phyloP scores from a whole-genome alignment of 164 flowering plant species.

The Liquidambar formosana region DNA sequence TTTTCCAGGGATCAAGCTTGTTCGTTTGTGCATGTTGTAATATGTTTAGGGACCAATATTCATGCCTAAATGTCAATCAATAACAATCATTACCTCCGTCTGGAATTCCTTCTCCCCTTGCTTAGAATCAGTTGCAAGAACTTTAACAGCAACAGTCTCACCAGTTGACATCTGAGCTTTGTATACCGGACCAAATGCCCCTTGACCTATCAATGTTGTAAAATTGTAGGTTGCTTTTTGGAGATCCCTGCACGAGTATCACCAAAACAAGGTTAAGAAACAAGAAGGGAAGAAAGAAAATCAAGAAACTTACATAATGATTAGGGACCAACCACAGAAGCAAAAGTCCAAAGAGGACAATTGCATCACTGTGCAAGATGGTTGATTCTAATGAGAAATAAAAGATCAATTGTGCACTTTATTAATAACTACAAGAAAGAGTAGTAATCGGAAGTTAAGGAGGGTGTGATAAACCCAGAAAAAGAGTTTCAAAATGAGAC shows the following conservation, averaged over 20 bases:
- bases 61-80: neutral
- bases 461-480: neutral
- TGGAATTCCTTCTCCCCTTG: conserved; percentile 97
- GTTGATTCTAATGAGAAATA: neutral
- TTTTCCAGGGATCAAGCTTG: neutral
- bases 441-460: neutral
- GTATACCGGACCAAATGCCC: conserved; percentile 97
- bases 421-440: neutral
- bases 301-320: neutral
- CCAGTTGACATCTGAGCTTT: conserved; percentile 93
- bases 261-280: neutral
- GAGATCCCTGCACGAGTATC: conserved; percentile 62
- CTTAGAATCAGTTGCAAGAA: conserved; percentile 88
- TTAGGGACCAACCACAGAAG: too few relatives aligned
- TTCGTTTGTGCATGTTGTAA: neutral
- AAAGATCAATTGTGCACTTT: neutral
- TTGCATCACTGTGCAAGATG: neutral
- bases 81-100: conserved; percentile 68
- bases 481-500: neutral
- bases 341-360: neutral
- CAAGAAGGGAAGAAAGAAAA: neutral
- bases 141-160: conserved; percentile 93
- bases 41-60: neutral
- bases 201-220: conserved; percentile 87
- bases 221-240: conserved; percentile 93